Percentiles rank a stretch among this genome's conserved stretches.
Evolutionary conservation across 75 land plant genomes (phyloP).

Genomic region (Cryptomeria japonica): DNA sequence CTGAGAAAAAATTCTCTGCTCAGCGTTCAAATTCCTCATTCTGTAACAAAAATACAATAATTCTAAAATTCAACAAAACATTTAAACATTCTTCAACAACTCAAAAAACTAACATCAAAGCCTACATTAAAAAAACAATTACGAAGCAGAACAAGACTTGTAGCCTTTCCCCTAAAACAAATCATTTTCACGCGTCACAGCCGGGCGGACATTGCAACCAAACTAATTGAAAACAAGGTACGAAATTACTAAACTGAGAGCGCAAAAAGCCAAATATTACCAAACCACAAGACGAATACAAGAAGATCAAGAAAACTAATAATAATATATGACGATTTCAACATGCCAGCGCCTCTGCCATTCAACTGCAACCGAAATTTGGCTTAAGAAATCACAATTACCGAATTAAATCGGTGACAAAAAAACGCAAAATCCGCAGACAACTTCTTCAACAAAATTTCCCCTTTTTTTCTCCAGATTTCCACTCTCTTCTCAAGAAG

Average conservation of each 20-base stretch:
- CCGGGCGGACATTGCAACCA: slow-evolving; percentile 1
- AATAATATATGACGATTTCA: background rate
- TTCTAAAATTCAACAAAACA: background rate
- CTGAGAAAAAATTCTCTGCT: background rate
- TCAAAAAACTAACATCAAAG: background rate
- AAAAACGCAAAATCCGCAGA: background rate
- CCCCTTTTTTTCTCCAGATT: background rate
- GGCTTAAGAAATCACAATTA: background rate
- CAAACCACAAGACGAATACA: slow-evolving; percentile 1
- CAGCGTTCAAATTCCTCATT: background rate
- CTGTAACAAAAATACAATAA: background rate
- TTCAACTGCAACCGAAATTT: background rate
- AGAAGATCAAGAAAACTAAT: too few species aligned
- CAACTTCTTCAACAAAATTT: background rate
- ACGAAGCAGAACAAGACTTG: background rate
- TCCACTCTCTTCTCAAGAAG: background rate
- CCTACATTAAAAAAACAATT: background rate
- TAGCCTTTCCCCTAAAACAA: slow-evolving; percentile 1
- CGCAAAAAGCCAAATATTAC: background rate
- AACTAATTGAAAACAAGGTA: background rate
- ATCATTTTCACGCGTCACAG: background rate
- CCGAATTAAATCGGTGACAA: background rate
- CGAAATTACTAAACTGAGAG: slow-evolving; percentile 1
- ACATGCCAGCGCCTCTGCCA: background rate
- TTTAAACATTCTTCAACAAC: too few species aligned